These are phyloP conservation scores for Colletotrichum zoysiae DNA, from an alignment of 2,329 filamentous ascomycete species.

Conservation along the genomic window DNA sequence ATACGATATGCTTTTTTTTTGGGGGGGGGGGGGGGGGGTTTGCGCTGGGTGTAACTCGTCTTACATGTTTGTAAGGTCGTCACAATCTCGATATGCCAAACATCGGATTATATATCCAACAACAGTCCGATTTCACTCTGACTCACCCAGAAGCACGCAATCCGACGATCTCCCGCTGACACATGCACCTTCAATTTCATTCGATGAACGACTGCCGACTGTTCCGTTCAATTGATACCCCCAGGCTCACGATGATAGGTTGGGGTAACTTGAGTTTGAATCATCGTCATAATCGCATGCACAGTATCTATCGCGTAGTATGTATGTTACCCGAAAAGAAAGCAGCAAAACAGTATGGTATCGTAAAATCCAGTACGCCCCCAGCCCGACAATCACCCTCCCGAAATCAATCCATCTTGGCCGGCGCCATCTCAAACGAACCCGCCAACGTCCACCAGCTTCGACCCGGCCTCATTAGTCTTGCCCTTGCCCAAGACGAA, in stretches of 20 bases:
- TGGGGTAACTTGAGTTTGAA: background rate
- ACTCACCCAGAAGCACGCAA: constrained; percentile 5
- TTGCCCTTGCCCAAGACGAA: constrained; percentile 10
- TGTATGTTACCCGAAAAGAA: background rate
- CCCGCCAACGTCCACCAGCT: background rate
- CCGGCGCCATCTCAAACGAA: background rate
- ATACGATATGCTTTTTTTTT: background rate
- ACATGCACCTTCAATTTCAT: background rate
- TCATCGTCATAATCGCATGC: background rate
- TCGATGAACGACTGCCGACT: background rate
- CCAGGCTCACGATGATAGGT: background rate
- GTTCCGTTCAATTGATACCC: background rate
- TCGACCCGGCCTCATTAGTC: background rate
- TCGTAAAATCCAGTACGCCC: background rate
- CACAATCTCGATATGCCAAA: background rate
- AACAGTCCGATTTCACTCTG: background rate
- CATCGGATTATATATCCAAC: background rate
- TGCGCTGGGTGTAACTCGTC: too few relatives aligned
- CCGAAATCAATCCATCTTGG: background rate
- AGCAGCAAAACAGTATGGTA: background rate
- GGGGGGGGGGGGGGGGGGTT: too few relatives aligned
- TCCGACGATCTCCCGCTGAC: constrained; percentile 7
- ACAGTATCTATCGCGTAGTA: background rate
- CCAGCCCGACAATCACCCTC: background rate
- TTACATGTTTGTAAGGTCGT: background rate